These are phyloP conservation scores for Chlorella vulgaris DNA, from an alignment of 139 green algal genomes.

Conservation along the genomic window DNA sequence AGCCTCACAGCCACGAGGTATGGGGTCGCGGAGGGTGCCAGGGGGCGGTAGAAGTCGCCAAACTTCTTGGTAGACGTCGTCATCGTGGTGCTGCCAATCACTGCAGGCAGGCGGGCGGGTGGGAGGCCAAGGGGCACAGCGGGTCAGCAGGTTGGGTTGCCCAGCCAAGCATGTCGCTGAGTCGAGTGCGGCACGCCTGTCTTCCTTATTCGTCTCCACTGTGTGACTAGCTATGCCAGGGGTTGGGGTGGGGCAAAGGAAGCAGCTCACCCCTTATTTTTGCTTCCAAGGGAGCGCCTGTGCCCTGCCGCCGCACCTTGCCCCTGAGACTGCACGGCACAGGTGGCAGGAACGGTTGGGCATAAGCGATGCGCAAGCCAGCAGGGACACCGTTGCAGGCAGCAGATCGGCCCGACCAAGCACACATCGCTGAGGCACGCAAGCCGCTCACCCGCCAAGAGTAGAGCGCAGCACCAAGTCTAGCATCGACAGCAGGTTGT, in stretches of 20 bases:
- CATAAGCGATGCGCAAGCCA: background rate
- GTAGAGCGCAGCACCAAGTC: conserved; percentile 49
- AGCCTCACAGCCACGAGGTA: conserved; percentile 57
- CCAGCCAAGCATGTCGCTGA: too few relatives aligned
- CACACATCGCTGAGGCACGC: background rate
- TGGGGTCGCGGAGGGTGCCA: conserved; percentile 53
- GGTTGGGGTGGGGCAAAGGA: background rate
- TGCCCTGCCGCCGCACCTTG: background rate
- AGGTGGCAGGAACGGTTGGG: conserved; percentile 47
- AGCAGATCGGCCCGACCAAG: too few relatives aligned
- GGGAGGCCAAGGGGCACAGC: background rate
- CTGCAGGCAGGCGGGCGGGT: background rate
- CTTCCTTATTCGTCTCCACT: too few relatives aligned
- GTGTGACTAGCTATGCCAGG: too few relatives aligned
- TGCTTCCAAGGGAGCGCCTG: background rate
- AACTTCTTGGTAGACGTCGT: conserved; percentile 48
- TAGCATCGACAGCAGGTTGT: conserved; percentile 71
- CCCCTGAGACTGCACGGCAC: conserved; percentile 49
- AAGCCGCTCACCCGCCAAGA: conserved; percentile 45
- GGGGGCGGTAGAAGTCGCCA: conserved; percentile 67
- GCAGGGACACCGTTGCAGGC: too few relatives aligned
- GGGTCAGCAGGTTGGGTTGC: background rate
- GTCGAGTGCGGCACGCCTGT: too few relatives aligned
- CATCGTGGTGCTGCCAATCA: conserved; percentile 32
- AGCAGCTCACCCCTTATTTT: background rate